Conservation (phyloP, 2,329 filamentous ascomycete genomes). For the Diplodia corticola region DNA sequence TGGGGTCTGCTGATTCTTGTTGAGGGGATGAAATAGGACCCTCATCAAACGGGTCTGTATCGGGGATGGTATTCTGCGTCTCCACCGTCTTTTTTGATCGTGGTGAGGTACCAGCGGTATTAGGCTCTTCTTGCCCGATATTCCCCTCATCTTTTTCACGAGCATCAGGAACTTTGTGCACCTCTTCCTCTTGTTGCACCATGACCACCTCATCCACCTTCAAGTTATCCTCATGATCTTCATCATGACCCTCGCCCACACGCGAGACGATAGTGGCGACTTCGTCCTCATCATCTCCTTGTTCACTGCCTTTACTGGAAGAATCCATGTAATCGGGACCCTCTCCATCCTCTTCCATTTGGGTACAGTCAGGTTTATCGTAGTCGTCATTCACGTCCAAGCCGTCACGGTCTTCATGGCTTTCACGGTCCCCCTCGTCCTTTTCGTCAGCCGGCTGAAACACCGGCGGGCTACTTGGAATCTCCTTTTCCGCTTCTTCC, state of each 20-base stretch:
- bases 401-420: background rate
- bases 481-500: slow-evolving; percentile 31
- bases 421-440: slow-evolving; percentile 25
- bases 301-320: background rate
- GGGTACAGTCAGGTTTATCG: slow-evolving; percentile 19
- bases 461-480: slow-evolving; percentile 41
- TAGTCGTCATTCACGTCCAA: slow-evolving; percentile 15
- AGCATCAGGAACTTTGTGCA: background rate
- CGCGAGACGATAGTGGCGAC: background rate
- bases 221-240: background rate
- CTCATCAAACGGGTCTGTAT: slow-evolving; percentile 2
- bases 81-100: background rate
- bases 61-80: slow-evolving; percentile 8
- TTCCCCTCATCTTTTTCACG: background rate
- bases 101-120: too few relatives aligned
- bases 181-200: background rate
- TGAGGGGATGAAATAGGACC: background rate
- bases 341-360: slow-evolving; percentile 6
- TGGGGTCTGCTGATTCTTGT: background rate
- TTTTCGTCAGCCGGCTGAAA: slow-evolving; percentile 31
- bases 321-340: slow-evolving; percentile 12
- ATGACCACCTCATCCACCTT: background rate
- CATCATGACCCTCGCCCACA: background rate
- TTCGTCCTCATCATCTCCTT: background rate
- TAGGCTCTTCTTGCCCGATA: too few relatives aligned